Conservation (phyloP, 1,284 basidiomycete genomes). For the Tilletiaria anomala region DNA sequence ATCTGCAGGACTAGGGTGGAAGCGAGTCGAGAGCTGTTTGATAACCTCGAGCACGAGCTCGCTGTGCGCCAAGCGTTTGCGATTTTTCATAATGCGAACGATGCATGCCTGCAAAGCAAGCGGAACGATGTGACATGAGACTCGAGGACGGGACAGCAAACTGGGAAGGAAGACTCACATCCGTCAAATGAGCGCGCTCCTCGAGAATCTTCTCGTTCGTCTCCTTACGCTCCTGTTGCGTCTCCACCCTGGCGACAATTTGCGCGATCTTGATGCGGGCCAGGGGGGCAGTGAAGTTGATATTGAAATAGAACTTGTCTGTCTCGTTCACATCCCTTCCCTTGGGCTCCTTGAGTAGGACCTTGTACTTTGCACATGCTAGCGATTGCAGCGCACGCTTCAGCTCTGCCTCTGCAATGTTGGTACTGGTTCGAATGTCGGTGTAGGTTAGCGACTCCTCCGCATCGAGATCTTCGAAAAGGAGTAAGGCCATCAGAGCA, state of each 20-base stretch:
- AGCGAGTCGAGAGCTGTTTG: slow-evolving; percentile 65
- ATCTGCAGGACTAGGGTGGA: slow-evolving; percentile 65
- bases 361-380: slow-evolving; percentile 90
- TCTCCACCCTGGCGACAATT: slow-evolving; percentile 72
- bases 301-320: slow-evolving; percentile 83
- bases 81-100: slow-evolving; percentile 93
- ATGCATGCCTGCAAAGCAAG: no score
- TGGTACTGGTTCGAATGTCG: slow-evolving; percentile 14
- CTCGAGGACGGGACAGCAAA: no score
- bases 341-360: slow-evolving; percentile 79
- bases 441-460: slow-evolving; percentile 10
- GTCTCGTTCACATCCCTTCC: slow-evolving; percentile 60
- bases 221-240: slow-evolving; percentile 69
- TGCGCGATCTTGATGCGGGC: slow-evolving; percentile 91
- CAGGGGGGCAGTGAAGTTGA: slow-evolving; percentile 60
- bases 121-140: slow-evolving; percentile 52
- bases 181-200: slow-evolving; percentile 55
- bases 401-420: slow-evolving; percentile 62
- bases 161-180: no score
- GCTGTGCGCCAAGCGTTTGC: slow-evolving; percentile 75
- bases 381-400: slow-evolving; percentile 85
- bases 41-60: slow-evolving; percentile 85
- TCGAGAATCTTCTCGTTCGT: slow-evolving; percentile 83
- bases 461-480: slow-evolving; percentile 55
- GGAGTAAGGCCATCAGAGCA: slow-evolving; percentile 69